A percentile compares a stretch with the other conserved stretches of the same genome.
phyloP scores from a whole-genome alignment of 225 moss, liverwort and hornwort species.

The Ulota crispa region DNA sequence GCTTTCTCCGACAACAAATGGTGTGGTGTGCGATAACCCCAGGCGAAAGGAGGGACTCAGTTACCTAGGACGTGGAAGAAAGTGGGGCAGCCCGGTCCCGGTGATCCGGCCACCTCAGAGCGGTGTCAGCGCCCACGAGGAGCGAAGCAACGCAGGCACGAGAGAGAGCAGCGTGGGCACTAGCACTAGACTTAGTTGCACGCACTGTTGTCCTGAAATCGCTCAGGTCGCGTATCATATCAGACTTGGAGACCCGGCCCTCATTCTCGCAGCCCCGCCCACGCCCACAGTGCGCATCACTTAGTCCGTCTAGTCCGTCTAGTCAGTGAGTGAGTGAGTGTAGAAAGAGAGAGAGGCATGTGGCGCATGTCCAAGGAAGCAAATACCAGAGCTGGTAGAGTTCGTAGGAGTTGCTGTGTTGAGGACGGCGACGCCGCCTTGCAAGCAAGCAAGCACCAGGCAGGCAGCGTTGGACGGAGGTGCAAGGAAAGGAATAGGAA shows the following conservation, averaged over 20 bases:
- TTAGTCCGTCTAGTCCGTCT: no score
- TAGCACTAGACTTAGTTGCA: not conserved
- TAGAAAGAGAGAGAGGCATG: not conserved
- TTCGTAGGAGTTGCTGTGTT: not conserved
- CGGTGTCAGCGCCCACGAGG: slow-evolving; percentile 19
- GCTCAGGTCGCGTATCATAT: slow-evolving; percentile 25
- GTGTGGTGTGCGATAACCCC: not conserved
- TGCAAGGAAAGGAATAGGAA: not conserved
- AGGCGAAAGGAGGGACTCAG: not conserved
- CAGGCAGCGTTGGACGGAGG: not conserved
- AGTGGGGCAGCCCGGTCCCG: not conserved
- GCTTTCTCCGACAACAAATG: not conserved
- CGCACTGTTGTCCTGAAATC: slow-evolving; percentile 19
- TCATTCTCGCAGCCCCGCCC: not conserved
- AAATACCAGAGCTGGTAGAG: no score
- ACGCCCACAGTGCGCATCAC: not conserved
- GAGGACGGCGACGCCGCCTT: not conserved
- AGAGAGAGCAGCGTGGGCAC: not conserved
- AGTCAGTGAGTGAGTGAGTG: no score
- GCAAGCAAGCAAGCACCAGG: not conserved
- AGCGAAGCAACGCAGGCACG: not conserved
- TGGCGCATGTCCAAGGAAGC: not conserved
- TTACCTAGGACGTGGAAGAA: not conserved
- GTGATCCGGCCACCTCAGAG: slow-evolving; percentile 24
- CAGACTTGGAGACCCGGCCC: not conserved